Evolutionary conservation across 1,284 basidiomycete species (phyloP), one percentile per base, ranked within the genome.

Genomic region (Heterobasidion parviporum): DNA sequence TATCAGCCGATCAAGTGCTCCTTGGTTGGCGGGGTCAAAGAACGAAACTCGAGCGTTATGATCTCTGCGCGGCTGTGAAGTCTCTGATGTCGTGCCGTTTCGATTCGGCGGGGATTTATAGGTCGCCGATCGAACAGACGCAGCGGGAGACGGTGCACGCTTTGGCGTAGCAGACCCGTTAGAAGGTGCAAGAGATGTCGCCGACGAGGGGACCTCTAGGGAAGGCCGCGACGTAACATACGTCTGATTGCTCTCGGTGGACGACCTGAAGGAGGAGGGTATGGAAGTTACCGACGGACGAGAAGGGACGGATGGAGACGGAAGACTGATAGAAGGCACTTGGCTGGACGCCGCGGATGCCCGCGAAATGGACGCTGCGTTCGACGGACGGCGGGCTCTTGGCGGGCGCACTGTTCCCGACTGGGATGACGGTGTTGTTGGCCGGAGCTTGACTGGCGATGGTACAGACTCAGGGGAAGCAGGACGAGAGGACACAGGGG

Each of bases 21-120:
- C 80, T 70, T 91, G 88, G 62, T 92, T 92, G 6, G 78, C 70
- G 15, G 84, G 83, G 64, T 92, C 89, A 63, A 86, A 92, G 66
- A 86, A 90, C 1, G 89, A 91, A 35, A 92, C 79, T 8, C 89
- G 80, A 3, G 82, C 80, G 60, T 85, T 87, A 46, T 78, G 83
- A 57, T 83, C 85, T 61, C 74, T 76, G 12, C 83, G 76, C 15
- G 54, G 54, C 46, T 63, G 64, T 44, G 55, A 55, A 34, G 58
- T 59, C 33, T 64, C 68, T 12, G 59, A 53, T 43, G 64, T 59
- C 10, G 50, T 50, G 6, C 53, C 50, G 50, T 57, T 64, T 2
- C 57, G 55, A 34, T 60, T 60, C 10, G 64, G 64, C 20, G 66
- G 57, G n/a, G 61, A 64, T n/a, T 26, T 33, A 18, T 52, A 53